A percentile compares a stretch with the other conserved stretches of the same genome.
These are phyloP conservation scores for Homolaphlyctis polyrhiza DNA, from an alignment of 371 early-diverging fungal species.

Conservation along the genomic window DNA sequence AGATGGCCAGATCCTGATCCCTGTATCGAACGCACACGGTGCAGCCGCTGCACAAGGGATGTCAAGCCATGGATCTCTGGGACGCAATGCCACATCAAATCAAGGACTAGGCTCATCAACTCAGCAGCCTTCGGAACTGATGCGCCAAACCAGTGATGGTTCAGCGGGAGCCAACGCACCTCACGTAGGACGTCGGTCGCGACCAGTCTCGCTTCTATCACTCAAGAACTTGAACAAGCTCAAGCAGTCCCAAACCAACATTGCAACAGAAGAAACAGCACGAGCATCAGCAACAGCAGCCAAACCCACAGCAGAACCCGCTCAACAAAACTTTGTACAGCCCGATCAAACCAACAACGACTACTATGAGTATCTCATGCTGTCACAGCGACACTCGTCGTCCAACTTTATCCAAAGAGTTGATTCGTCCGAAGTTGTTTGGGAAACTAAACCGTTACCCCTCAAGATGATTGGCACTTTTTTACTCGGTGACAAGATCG, in stretches of 20 bases:
- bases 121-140: background rate
- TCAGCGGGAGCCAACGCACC: background rate
- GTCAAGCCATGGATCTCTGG: too few relatives aligned
- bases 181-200: background rate
- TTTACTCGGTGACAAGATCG: slow-evolving; percentile 47
- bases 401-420: slow-evolving; percentile 47
- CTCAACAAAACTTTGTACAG: background rate
- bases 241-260: slow-evolving; percentile 3
- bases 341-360: slow-evolving; percentile 13
- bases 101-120: background rate
- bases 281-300: background rate
- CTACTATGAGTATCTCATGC: slow-evolving; percentile 46
- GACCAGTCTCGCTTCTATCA: background rate
- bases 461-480: slow-evolving; percentile 46
- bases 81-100: background rate
- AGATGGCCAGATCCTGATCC: background rate
- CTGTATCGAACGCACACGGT: background rate
- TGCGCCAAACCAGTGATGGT: background rate
- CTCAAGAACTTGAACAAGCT: slow-evolving; percentile 1
- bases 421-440: slow-evolving; percentile 42
- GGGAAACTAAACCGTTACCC: slow-evolving; percentile 21
- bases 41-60: too few relatives aligned
- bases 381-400: slow-evolving; percentile 36
- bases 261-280: background rate
- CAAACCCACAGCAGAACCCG: background rate